Evolutionary conservation across 192 early-diverging fungal genomes (phyloP).

Genomic region (Kickxella alabastrina): DNA sequence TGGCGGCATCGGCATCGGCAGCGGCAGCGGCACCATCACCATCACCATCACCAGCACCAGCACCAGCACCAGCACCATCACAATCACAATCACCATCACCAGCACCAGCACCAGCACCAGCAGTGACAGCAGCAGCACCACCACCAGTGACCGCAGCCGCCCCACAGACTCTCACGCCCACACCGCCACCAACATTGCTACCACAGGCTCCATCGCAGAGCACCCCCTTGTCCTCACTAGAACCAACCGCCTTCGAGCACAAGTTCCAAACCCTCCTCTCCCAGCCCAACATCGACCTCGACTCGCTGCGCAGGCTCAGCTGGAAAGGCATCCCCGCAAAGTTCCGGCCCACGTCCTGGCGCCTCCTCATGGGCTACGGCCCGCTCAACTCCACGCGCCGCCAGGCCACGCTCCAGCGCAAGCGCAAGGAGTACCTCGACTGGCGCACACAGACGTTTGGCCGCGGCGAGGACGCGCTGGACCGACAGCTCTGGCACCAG

Average conservation of each 20-base stretch:
- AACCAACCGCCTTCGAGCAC: too few species aligned
- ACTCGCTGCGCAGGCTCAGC: constrained; percentile 71
- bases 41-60: too few species aligned
- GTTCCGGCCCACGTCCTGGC: constrained; percentile 87
- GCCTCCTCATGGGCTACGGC: constrained; percentile 88
- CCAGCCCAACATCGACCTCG: constrained; percentile 66
- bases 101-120: too few species aligned
- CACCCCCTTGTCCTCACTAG: too few species aligned
- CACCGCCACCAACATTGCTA: constrained; percentile 86
- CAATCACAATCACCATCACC: constrained; percentile 38
- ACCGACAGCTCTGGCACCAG: constrained; percentile 90
- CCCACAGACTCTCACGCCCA: too few species aligned
- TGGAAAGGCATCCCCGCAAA: constrained; percentile 92
- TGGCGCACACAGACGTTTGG: constrained; percentile 78
- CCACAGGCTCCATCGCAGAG: constrained; percentile 90
- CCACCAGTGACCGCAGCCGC: neutral
- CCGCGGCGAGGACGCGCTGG: constrained; percentile 70
- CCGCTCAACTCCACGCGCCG: constrained; percentile 85
- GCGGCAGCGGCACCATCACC: too few species aligned
- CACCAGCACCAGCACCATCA: too few species aligned
- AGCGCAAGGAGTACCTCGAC: constrained; percentile 92
- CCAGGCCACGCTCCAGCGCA: constrained; percentile 75
- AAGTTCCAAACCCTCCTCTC: constrained; percentile 60
- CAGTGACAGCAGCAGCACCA: neutral
- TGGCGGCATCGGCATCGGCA: too few species aligned